Percentiles rank a stretch among this genome's conserved stretches.
These are phyloP conservation scores for Marchantia polymorpha DNA, from an alignment of 225 moss, liverwort and hornwort genomes.

Conservation along the genomic window DNA sequence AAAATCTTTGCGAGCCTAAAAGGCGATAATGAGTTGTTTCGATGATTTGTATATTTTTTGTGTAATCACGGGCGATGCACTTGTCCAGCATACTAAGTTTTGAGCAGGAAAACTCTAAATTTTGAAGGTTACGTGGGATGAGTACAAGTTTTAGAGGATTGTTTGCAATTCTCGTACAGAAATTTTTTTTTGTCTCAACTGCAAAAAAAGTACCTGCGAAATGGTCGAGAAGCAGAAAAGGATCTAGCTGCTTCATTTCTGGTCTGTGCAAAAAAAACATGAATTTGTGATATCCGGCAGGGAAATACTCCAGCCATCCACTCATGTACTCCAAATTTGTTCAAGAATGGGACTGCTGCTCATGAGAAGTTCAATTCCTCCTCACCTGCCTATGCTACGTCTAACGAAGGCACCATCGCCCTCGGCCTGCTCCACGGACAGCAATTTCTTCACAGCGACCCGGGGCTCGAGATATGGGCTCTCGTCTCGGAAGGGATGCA, in stretches of 20 bases:
- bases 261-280: slow-evolving; percentile 47
- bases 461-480: slow-evolving; percentile 48
- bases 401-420: slow-evolving; percentile 76
- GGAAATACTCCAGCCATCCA: not conserved
- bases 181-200: not conserved
- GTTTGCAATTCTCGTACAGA: too few species aligned
- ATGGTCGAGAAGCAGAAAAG: slow-evolving; percentile 78
- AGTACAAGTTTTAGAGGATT: too few species aligned
- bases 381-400: slow-evolving; percentile 85
- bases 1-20: too few species aligned
- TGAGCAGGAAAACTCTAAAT: too few species aligned
- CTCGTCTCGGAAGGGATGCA: not conserved
- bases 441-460: slow-evolving; percentile 47
- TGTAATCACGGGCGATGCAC: too few species aligned
- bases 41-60: too few species aligned
- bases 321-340: not conserved
- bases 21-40: too few species aligned
- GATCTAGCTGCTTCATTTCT: slow-evolving; percentile 83
- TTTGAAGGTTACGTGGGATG: too few species aligned
- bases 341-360: not conserved
- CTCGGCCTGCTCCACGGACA: slow-evolving; percentile 68
- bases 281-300: not conserved
- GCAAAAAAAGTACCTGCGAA: slow-evolving; percentile 49
- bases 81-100: too few species aligned
- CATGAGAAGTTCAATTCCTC: not conserved